Evolutionary conservation across 495 filamentous ascomycete species (phyloP).

Genomic region (Talaromyces ruber): DNA sequence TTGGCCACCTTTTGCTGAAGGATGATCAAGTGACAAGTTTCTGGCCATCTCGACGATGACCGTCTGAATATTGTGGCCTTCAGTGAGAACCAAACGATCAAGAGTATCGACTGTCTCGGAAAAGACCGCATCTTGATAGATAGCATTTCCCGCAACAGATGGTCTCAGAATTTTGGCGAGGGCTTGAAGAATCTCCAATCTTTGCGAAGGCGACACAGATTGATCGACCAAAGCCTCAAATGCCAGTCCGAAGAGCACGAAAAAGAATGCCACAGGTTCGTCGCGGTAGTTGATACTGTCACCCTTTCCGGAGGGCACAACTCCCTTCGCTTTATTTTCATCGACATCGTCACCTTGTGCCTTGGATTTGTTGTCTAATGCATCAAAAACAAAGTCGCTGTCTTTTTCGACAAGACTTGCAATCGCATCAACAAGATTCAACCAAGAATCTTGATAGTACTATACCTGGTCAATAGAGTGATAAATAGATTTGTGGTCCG

Average conservation of each 20-base stretch:
- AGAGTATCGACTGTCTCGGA: slow-evolving; percentile 95
- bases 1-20: slow-evolving; percentile 68
- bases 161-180: slow-evolving; percentile 92
- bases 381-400: slow-evolving; percentile 95
- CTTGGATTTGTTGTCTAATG: slow-evolving; percentile 70
- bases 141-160: slow-evolving; percentile 90
- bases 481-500: background rate
- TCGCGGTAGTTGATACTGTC: slow-evolving; percentile 92
- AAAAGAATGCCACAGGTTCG: slow-evolving; percentile 98
- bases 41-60: slow-evolving; percentile 90
- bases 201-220: slow-evolving; percentile 67
- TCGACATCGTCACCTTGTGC: slow-evolving; percentile 8
- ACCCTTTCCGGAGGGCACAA: slow-evolving; percentile 44
- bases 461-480: slow-evolving; percentile 14
- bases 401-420: slow-evolving; percentile 96
- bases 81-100: slow-evolving; percentile 86
- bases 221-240: slow-evolving; percentile 89
- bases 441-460: slow-evolving; percentile 97
- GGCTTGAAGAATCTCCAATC: slow-evolving; percentile 80
- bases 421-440: slow-evolving; percentile 94
- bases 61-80: slow-evolving; percentile 78
- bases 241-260: slow-evolving; percentile 91
- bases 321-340: slow-evolving; percentile 24
- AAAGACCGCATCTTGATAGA: slow-evolving; percentile 93
- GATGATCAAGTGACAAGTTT: slow-evolving; percentile 82